Conservation (phyloP, 805 yeast genomes). For the Torulaspora franciscae region DNA sequence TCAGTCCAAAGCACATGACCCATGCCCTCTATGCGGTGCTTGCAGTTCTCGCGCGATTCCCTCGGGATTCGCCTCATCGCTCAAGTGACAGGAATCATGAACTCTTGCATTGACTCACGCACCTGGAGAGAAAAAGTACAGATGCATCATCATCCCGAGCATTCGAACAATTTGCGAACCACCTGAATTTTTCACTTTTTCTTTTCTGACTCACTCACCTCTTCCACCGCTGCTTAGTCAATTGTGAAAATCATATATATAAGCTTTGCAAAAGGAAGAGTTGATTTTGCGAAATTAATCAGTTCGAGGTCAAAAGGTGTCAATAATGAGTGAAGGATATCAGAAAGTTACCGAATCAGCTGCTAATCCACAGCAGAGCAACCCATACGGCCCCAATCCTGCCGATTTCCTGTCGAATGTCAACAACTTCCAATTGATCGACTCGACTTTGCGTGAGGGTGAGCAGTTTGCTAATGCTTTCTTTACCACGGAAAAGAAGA, state of each 20-base stretch:
- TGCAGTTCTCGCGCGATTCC: background rate
- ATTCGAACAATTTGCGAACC: background rate
- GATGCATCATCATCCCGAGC: background rate
- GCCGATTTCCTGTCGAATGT: constrained; percentile 89
- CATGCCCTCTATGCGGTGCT: background rate
- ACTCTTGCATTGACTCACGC: background rate
- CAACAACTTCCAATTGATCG: constrained; percentile 81
- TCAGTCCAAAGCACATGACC: background rate
- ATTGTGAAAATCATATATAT: background rate
- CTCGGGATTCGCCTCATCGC: constrained; percentile 3
- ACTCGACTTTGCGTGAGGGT: constrained; percentile 95
- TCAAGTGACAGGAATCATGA: background rate
- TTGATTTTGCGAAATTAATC: no score
- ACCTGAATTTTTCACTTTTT: constrained; percentile 1
- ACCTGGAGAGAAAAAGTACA: background rate
- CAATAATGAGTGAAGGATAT: constrained; percentile 28
- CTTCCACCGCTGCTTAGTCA: background rate
- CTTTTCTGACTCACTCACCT: constrained; percentile 1
- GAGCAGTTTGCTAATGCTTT: constrained; percentile 98
- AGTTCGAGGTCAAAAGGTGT: background rate
- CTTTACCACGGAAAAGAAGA: constrained; percentile 89
- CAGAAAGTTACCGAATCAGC: constrained; percentile 44
- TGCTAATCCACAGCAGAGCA: constrained; percentile 36
- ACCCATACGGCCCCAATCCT: constrained; percentile 96
- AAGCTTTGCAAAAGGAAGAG: background rate